Base-by-base conservation (phyloP, 2,329 filamentous ascomycete genomes). In the Sarocladium brachiariae region DNA sequence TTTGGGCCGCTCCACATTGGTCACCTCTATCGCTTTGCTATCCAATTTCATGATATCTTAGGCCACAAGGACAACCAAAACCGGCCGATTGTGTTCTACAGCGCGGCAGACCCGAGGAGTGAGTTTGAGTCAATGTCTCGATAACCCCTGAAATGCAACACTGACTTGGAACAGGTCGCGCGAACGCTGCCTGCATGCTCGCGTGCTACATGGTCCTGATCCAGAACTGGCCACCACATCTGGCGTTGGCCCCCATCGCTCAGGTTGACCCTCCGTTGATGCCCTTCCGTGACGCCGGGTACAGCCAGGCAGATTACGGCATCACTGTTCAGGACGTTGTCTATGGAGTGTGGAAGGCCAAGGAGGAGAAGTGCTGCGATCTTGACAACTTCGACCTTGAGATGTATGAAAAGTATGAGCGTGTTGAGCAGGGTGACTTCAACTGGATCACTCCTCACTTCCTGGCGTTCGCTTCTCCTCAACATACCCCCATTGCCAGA, bases 141-240 rank as follows among this genome's bases (percentile, higher is more conserved):
- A n/a, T n/a, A 21, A 39, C 7, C 4, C 35, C 27, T 8, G n/a
- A 21, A 19, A 6, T 19, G 18, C 4, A 7, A 49, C n/a, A 16
- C 48, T 51, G n/a, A 52, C 34, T 37, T 16, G 19, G 14, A 4
- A 3, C 37, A 91, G 87, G 86, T 66, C 86, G 93, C 65, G 88
- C 88, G 57, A 99, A 99, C 69, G 90, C 93, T 45, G 90, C 93
- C 24, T 96, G 91, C 66, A 80, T 99, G 63, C 81, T 99, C 41
- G 92, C 93, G 50, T 96, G 90, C 73, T 99, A 99, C 73, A 97
- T 99, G 91, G 91, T 99, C 38, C 73, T 99, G 57, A 96, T 99
- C 60, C 93, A 99, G 71, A 89, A 88, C 37, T 99, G 93, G 93
- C 89, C 93, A 43, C 93, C 93, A 49, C 93, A 99, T 73, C 75